Evolutionary conservation across 202 grass and related monocot genomes (phyloP).

Genomic region (Hordeum pubiflorum): DNA sequence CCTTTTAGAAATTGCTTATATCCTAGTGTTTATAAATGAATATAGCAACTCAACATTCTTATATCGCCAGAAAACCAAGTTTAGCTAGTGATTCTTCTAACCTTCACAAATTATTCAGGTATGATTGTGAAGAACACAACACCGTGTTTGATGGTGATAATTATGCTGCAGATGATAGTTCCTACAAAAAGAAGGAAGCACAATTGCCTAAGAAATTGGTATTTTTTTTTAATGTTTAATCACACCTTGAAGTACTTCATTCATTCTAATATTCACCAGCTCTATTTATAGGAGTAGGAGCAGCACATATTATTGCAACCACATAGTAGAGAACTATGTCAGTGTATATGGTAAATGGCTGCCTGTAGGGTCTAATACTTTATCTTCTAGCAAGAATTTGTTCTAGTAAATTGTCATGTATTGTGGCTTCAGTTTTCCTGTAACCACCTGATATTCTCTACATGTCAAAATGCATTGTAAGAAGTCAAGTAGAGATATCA

Average conservation of each 20-base stretch:
- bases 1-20: neutral
- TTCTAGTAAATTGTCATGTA: neutral
- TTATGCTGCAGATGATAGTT: constrained; percentile 62
- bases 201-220: constrained; percentile 85
- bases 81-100: constrained; percentile 9
- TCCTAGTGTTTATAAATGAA: constrained; percentile 4
- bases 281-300: neutral
- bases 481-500: neutral
- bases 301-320: neutral
- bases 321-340: constrained; percentile 6
- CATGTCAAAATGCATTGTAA: neutral
- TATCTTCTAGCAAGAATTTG: neutral
- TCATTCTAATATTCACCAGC: constrained; percentile 5
- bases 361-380: neutral
- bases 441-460: constrained; percentile 6
- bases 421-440: constrained; percentile 10
- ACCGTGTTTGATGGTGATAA: constrained; percentile 84
- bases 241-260: neutral
- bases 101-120: constrained; percentile 53
- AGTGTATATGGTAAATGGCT: constrained; percentile 17
- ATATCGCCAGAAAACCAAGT: neutral
- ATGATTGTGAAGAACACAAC: constrained; percentile 91
- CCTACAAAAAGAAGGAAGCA: constrained; percentile 82
- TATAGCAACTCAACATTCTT: neutral
- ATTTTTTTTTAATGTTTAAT: constrained; percentile 19